Percentiles rank a stretch among this genome's conserved stretches.
phyloP scores from a whole-genome alignment of 2,329 filamentous ascomycete genomes.

The Beauveria rudraprayagi region DNA sequence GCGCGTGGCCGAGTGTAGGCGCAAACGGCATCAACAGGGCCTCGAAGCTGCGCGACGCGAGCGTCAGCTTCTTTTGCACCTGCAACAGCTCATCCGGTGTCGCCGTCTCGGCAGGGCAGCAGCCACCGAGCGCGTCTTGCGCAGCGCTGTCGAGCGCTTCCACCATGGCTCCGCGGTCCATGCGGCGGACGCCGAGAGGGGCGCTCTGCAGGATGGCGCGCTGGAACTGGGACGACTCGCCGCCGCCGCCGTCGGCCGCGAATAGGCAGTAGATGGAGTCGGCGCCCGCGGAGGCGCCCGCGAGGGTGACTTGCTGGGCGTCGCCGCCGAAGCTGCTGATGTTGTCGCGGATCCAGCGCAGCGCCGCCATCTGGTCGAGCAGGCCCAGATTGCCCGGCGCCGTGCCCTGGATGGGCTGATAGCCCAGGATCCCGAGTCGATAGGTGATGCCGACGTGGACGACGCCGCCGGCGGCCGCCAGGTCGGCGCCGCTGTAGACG shows the following conservation, averaged over 20 bases:
- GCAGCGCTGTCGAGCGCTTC: not conserved
- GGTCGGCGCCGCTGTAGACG: slow-evolving; percentile 10
- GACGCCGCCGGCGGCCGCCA: slow-evolving; percentile 13
- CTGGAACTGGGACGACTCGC: slow-evolving; percentile 9
- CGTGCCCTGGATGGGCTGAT: slow-evolving; percentile 16
- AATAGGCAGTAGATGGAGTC: slow-evolving; percentile 35
- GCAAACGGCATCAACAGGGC: slow-evolving; percentile 8
- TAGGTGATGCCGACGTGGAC: slow-evolving; percentile 29
- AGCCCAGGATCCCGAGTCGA: slow-evolving; percentile 28
- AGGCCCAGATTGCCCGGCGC: slow-evolving; percentile 45
- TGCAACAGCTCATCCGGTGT: not conserved
- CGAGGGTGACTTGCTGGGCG: slow-evolving; percentile 53
- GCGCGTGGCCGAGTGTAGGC: slow-evolving; percentile 8
- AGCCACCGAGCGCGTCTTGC: not conserved
- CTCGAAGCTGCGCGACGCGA: slow-evolving; percentile 1
- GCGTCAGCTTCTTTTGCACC: slow-evolving; percentile 9
- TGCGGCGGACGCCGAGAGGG: slow-evolving; percentile 10
- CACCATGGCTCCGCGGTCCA: slow-evolving; percentile 10
- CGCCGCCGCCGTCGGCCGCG: slow-evolving; percentile 7
- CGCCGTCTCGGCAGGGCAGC: not conserved
- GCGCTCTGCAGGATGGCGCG: slow-evolving; percentile 14
- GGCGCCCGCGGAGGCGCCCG: slow-evolving; percentile 49
- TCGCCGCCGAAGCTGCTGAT: slow-evolving; percentile 59
- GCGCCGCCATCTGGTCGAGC: slow-evolving; percentile 48
- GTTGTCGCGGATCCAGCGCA: slow-evolving; percentile 57